These are phyloP conservation scores for Nothophaeocryptopus gaeumannii DNA, from an alignment of 2,329 filamentous ascomycete species.

Conservation along the genomic window DNA sequence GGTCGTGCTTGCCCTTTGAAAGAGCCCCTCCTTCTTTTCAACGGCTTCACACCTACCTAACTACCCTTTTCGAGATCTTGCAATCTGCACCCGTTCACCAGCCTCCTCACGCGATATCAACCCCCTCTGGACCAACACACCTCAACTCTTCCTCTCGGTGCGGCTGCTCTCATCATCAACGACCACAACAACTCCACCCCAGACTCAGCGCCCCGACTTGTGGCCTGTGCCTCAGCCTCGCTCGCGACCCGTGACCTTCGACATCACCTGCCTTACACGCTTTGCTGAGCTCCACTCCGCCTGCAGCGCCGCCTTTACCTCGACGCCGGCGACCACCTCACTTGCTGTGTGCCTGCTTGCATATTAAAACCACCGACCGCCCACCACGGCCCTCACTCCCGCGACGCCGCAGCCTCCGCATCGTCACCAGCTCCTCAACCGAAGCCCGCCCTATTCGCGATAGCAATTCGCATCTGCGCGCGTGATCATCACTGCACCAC, in stretches of 20 bases:
- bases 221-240: too few species aligned
- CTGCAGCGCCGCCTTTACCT: constrained; percentile 1
- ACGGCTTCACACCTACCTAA: too few species aligned
- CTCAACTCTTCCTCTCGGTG: too few species aligned
- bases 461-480: constrained; percentile 34
- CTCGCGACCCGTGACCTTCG: constrained; percentile 6
- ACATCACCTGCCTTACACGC: neutral
- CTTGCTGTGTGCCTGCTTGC: neutral
- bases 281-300: neutral
- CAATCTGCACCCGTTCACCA: too few species aligned
- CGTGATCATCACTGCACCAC: constrained; percentile 14
- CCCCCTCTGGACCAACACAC: too few species aligned
- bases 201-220: too few species aligned
- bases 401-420: constrained; percentile 34
- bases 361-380: constrained; percentile 33
- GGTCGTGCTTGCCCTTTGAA: too few species aligned
- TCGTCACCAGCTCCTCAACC: constrained; percentile 47
- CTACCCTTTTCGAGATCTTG: too few species aligned
- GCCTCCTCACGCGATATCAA: too few species aligned
- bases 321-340: neutral
- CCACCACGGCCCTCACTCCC: constrained; percentile 54
- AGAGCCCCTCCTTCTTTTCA: too few species aligned
- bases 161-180: too few species aligned
- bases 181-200: too few species aligned
- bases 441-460: constrained; percentile 41